Base-by-base conservation (phyloP, 257 asterid genomes). In the Agastache rugosa region DNA sequence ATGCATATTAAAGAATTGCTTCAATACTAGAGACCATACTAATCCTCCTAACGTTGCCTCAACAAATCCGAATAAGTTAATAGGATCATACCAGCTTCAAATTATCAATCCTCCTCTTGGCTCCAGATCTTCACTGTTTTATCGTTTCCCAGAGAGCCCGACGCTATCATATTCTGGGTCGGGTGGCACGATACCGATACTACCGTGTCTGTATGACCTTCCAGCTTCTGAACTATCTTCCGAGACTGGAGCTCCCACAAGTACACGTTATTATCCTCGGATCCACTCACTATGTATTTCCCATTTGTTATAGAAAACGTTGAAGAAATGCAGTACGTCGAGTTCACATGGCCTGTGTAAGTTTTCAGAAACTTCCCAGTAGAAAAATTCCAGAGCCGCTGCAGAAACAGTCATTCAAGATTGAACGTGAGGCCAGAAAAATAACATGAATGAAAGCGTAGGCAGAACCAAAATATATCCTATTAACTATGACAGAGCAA, bases 221-320 rank as follows among this genome's bases (percentile, higher is more conserved):
- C 99, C 61, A 94, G 86, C 86, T 90, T 95, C 75, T 95, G 99
- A 76, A 94, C 91, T 61, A 95, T 75, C 79, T 89, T 87, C 74
- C 91, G 88, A 10, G 98, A 84, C 74, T 95, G 99, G 37, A 95
- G 97, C 80, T 95, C 99, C 97, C 96, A 95, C 31, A 95, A 45
- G 83, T 89, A 92, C 29, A 92, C 84, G 37, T 83, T 77, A 55
- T 90, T 88, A 76, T 95, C 98, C 85, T 95, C 98, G 0, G 98
- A 95, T 47, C 99, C 99, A 51, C 99, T 86, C 54, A 90, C 97
- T 23, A 95, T 89, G 87, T 89, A 95, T 74, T 88, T 95, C 74
- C 94, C 99, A 67, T 90, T 91, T 59, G 99, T 90, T 68, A 90
- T 76, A 19, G 97, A 95, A 69, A 92, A 95, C 42, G 96, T 81